Evolutionary conservation across 306 rosid species (phyloP).

Genomic region (Cucurbita argyrosperma): DNA sequence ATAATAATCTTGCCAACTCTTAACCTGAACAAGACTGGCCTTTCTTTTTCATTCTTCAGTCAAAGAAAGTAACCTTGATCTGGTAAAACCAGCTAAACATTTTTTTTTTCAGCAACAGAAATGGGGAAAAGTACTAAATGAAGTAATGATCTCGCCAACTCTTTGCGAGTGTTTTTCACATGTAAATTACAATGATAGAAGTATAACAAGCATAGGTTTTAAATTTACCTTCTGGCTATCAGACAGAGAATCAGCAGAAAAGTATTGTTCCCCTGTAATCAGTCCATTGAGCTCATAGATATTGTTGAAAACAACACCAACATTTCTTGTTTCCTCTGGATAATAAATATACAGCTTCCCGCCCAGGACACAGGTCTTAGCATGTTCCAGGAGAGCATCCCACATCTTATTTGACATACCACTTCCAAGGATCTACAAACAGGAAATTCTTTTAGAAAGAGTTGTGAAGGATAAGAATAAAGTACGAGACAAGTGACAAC

Average conservation of each 20-base stretch:
- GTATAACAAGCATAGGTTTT: background rate
- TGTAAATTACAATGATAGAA: background rate
- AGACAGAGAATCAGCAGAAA: constrained; percentile 72
- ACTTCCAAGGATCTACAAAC: constrained; percentile 86
- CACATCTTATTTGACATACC: constrained; percentile 99
- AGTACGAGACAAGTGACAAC: constrained; percentile 6
- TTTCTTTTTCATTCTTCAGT: background rate
- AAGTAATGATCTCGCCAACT: background rate
- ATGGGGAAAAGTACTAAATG: background rate
- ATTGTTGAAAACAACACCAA: constrained; percentile 77
- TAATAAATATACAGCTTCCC: constrained; percentile 88
- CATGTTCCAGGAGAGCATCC: constrained; percentile 96
- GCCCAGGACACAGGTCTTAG: constrained; percentile 80
- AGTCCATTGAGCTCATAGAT: constrained; percentile 86
- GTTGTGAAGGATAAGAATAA: constrained; percentile 3
- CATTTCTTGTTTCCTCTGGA: constrained; percentile 78
- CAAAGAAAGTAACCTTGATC: background rate
- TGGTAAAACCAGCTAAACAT: background rate
- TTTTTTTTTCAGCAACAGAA: background rate
- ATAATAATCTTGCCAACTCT: background rate
- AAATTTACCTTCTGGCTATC: constrained; percentile 68
- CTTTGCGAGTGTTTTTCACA: background rate
- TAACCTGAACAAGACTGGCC: background rate
- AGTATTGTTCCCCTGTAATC: constrained; percentile 64
- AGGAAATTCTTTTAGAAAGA: background rate